Base-by-base conservation (phyloP, 345 rosid genomes). In the Alliaria petiolata region DNA sequence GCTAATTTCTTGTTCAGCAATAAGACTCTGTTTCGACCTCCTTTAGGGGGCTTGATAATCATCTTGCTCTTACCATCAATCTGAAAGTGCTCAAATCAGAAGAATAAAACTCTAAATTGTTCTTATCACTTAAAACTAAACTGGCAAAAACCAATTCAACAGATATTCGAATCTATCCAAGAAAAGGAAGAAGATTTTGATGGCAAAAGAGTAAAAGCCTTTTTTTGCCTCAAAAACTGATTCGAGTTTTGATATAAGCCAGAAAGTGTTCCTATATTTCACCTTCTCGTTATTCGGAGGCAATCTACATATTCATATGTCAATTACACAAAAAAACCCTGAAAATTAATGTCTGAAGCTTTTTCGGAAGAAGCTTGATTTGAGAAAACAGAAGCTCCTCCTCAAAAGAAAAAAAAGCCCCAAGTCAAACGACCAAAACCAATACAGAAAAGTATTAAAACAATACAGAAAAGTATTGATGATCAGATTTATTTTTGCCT, bases 261-360 rank as follows among this genome's bases (percentile, higher is more conserved):
- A 74, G 67, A 74, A 74, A 11, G 78, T 66, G 61, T 74, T 74
- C 30, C 43, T 17, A 57, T 57, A 73, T 28, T 57, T 14, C 71
- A 73, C 77, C 19, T 65, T 73, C 71, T 58, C 45, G 61, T 25
- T 65, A 74, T 74, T 74, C 78, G 78, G 78, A 74, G 67, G 78
- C 78, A 58, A 62, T n/a, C n/a, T n/a, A n/a, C n/a, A 16, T 0
- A 3, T 12, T 3, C 20, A 22, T 1, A 44, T 3, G 16, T 4
- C 3, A 1, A 17, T 40, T 10, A 1, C 4, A 35, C 3, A 17
- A 39, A n/a, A n/a, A 33, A 56, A 5, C 20, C 3, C 6, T 17
- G 11, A 13, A 6, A 30, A 40, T 7, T 42, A 1, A 53, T 72
- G 71, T 73, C 58, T 17, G 65, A 65, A 47, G 55, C 65, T 65